phyloP scores from a whole-genome alignment of 768 basidiomycete genomes.

The Leucogyrophana mollusca region DNA sequence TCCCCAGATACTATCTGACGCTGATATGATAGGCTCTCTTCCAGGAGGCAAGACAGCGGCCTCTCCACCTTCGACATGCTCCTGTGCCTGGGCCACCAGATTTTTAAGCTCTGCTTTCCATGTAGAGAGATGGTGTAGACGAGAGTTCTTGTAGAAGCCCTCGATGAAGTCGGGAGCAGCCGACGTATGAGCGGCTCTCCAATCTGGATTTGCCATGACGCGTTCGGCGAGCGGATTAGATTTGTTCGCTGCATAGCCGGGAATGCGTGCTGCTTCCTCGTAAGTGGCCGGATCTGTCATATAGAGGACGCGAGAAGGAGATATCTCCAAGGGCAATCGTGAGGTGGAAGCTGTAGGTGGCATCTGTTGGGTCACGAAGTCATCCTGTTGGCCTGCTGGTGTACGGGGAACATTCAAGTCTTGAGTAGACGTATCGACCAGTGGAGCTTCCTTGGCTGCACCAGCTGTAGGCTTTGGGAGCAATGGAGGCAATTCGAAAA shows the following conservation, averaged over 20 bases:
- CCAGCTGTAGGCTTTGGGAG: too few relatives aligned
- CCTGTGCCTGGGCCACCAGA: constrained; percentile 79
- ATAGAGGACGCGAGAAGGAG: constrained; percentile 25
- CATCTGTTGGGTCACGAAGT: not conserved
- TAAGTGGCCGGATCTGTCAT: constrained; percentile 42
- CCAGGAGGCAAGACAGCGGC: constrained; percentile 7
- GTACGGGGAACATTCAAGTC: too few relatives aligned
- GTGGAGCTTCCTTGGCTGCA: too few relatives aligned
- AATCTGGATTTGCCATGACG: constrained; percentile 79
- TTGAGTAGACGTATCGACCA: too few relatives aligned
- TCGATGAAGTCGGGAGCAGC: constrained; percentile 85
- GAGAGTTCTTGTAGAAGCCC: constrained; percentile 79
- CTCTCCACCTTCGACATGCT: constrained; percentile 51
- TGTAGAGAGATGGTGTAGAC: constrained; percentile 87
- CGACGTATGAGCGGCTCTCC: constrained; percentile 88
- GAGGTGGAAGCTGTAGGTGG: constrained; percentile 3
- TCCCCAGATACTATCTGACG: not conserved
- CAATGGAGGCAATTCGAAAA: constrained; percentile 21
- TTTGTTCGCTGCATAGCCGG: constrained; percentile 63
- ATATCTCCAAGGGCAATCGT: constrained; percentile 1
- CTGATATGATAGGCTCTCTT: not conserved
- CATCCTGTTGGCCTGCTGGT: not conserved
- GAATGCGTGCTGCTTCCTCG: constrained; percentile 46
- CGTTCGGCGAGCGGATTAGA: constrained; percentile 76
- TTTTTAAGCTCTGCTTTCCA: constrained; percentile 90